Base-by-base conservation (phyloP, 1,284 basidiomycete genomes). In the Chondrostereum purpureum region DNA sequence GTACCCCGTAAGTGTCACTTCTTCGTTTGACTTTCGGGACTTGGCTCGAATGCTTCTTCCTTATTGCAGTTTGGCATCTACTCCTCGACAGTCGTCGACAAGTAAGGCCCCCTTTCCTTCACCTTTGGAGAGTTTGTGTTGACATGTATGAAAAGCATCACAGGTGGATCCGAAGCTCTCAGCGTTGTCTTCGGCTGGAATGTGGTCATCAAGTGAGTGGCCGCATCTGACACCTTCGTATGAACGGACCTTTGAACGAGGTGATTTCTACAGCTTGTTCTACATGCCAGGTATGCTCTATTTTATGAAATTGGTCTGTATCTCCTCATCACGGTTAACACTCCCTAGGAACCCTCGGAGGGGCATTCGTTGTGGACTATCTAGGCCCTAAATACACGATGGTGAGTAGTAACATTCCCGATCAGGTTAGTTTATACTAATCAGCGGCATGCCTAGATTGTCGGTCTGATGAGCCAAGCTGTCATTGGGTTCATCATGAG, bases 401-500 rank as follows among this genome's bases (percentile, higher is more conserved):
- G 84, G 81, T 83, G 50, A 51, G 41, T 14, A 3, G 12, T 44
- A 4, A 1, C 34, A 27, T 17, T 27, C 20, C 21, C 4, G 24
- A 33, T 20, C 11, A 37, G 8, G n/a, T 37, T 3, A n/a, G 24
- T 19, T 5, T 10, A 5, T 34, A n/a, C n/a, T n/a, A n/a, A n/a
- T n/a, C n/a, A n/a, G 8, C 19, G 23, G 10, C 35, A 40, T 5
- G 34, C 36, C 18, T 33, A 83, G 80, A 88, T 91, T 56, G 56
- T 63, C 21, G 89, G 88, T 31, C 71, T 91, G 14, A 41, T 90
- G 40, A 58, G 68, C 45, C 90, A 87, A 66, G 78, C 83, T 3
- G 47, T 89, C 54, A 68, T 88, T 55, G 83, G 90, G 12, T 90
- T 90, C 61, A 83, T 89, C 60, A 89, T 93, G 82, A 89, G 86